Base-by-base conservation (phyloP, 2,329 filamentous ascomycete genomes). In the Aspergillus aculeatus region DNA sequence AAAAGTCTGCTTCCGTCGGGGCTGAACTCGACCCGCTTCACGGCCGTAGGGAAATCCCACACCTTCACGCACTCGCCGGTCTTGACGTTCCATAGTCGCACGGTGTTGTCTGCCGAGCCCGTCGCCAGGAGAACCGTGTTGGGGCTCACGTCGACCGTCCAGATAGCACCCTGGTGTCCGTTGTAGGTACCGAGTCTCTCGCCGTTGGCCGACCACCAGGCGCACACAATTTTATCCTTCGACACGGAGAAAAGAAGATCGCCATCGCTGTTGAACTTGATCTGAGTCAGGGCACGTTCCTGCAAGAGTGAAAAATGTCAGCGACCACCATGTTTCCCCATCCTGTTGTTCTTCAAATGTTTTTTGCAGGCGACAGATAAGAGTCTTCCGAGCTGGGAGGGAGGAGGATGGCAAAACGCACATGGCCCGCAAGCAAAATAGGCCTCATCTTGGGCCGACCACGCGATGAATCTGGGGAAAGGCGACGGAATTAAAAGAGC, bases 11-110 rank as follows among this genome's bases (percentile, higher is more conserved):
- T 89, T 72, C 94, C 95, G 79, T 99, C 95, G 73, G 96, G 90
- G 75, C 88, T 93, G 83, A 99, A 99, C 81, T 97, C 94, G 77
- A 96, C 93, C 71, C 95, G 88, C 87, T 99, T 98, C 78, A 99
- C 92, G 66, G 93, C 92, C 49, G 95, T 98, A 62, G 90, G 88
- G 81, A 97, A 97, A 69, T 99, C 93, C 95, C 95, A 99, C 59
- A 90, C 91, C 88, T 98, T 97, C 73, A 99, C 85, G 76, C 91
- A 89, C 76, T 91, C 91, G 75, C 95, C 95, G 16, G 90, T 90
- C 85, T 92, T 90, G 77, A 97, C 85, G 76, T 99, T 92, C 95
- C 95, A 99, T 72, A 99, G 85, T 73, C 93, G 88, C 80, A 99
- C 94, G 49, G 94, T 97, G 84, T 98, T 98, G 83, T 99, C 95